phyloP scores from a whole-genome alignment of 306 rosid genomes.

The Phaseolus lunatus region DNA sequence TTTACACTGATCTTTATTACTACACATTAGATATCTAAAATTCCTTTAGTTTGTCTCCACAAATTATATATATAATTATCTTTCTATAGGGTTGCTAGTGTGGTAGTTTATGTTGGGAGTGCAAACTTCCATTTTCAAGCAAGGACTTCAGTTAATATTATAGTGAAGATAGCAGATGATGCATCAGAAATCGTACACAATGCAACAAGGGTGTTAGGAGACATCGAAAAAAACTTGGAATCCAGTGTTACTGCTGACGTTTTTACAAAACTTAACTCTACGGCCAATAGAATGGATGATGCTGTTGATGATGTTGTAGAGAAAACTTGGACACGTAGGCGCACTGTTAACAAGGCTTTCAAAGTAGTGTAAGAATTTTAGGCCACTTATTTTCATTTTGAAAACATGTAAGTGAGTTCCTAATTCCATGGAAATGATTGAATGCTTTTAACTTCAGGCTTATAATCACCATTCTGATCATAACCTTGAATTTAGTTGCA shows the following conservation, averaged over 20 bases:
- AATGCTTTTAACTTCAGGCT: conserved; percentile 61
- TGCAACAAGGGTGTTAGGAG: conserved; percentile 63
- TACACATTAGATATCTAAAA: background rate
- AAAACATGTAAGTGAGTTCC: background rate
- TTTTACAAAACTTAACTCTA: conserved; percentile 52
- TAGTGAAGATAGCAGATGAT: conserved; percentile 66
- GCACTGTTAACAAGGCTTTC: conserved; percentile 55
- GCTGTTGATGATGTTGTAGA: conserved; percentile 56
- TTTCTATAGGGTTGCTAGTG: conserved; percentile 62
- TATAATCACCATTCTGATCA: conserved; percentile 51
- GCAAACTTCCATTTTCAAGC: conserved; percentile 59
- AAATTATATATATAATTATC: background rate
- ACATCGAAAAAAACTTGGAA: conserved; percentile 43
- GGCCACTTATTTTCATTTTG: background rate
- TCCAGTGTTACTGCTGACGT: conserved; percentile 15
- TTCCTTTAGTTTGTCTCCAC: background rate
- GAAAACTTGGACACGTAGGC: conserved; percentile 57
- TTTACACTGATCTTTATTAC: background rate
- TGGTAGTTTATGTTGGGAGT: conserved; percentile 65
- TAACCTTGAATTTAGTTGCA: conserved; percentile 60
- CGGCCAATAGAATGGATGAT: conserved; percentile 51
- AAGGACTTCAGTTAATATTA: conserved; percentile 55
- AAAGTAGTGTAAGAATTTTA: conserved; percentile 54
- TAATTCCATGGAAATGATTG: background rate
- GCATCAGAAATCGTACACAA: conserved; percentile 65